Conservation (phyloP, 805 yeast species). For the Kurtzmaniella fragi region DNA sequence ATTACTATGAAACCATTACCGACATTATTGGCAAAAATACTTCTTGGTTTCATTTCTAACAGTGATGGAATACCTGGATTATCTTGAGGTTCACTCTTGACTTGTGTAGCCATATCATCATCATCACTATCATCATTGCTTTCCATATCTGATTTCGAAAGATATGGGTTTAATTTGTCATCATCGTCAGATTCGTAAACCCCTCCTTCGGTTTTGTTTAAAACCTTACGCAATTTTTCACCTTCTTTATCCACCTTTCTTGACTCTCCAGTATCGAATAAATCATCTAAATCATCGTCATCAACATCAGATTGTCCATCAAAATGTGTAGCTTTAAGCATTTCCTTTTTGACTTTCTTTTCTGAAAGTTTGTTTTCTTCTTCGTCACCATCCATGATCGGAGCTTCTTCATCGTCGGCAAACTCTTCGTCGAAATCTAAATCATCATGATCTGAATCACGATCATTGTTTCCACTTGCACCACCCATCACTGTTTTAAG, state of each 20-base stretch:
- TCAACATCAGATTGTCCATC: conserved; percentile 55
- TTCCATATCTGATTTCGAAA: conserved; percentile 49
- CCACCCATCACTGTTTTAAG: conserved; percentile 42
- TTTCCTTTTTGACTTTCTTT: conserved; percentile 74
- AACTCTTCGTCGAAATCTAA: conserved; percentile 94
- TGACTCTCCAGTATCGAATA: conserved; percentile 54
- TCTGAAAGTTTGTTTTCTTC: conserved; percentile 92
- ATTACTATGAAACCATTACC: conserved; percentile 48
- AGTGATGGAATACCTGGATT: conserved; percentile 6
- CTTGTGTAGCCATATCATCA: conserved; percentile 24
- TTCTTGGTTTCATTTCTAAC: conserved; percentile 4
- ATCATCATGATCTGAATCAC: conserved; percentile 83
- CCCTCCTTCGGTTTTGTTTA: conserved; percentile 81
- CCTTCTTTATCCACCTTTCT: conserved; percentile 90
- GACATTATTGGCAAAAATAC: conserved; percentile 20
- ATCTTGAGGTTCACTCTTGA: conserved; percentile 29
- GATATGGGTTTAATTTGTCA: conserved; percentile 62
- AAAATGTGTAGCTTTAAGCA: conserved; percentile 75
- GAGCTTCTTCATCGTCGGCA: conserved; percentile 98
- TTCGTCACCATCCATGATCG: conserved; percentile 92
- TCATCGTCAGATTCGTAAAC: conserved; percentile 88
- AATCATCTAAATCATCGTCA: conserved; percentile 64
- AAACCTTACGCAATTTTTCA: conserved; percentile 73
- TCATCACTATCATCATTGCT: conserved; percentile 57
- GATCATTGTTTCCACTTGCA: conserved; percentile 35